Base-by-base conservation (phyloP, 1,284 basidiomycete species). In the Ceratobasidium sp. region DNA sequence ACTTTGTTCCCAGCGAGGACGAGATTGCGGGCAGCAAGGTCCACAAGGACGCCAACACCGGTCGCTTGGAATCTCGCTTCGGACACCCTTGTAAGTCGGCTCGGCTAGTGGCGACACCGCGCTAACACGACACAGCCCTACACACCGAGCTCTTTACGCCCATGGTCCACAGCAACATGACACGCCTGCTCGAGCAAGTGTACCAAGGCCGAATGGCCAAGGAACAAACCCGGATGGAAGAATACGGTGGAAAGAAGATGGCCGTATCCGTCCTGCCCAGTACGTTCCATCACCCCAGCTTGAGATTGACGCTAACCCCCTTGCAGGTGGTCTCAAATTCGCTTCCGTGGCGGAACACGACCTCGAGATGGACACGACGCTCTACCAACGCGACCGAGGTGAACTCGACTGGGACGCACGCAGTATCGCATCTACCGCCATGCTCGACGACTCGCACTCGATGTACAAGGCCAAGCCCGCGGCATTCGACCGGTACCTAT, bases 151-250 rank as follows among this genome's bases (percentile, higher is more conserved):
- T 95, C 32, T 94, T 92, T 79, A 93, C 92, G 13, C 93, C 92
- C 0, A 92, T 93, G 91, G 79, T 94, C 43, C 93, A 94, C 75
- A 89, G 90, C 72, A 89, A 88, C 77, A 90, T 92, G 86, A 89
- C 92, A 83, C 86, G 85, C 6, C 79, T 94, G 27, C 81, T 94
- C 20, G 78, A 81, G 42, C 85, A 93, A 72, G 88, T 93, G 32
- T 93, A 92, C 77, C 80, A 82, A 52, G 92, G 92, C 72, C 88
- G 87, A 75, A 84, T 92, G 69, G 85, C 80, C 17, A 83, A 79
- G 45, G 84, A 87, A 50, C 82, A 87, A 72, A 82, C 89, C 22
- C 86, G 86, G 75, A 75, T 93, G 75, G 82, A 86, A 64, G 90
- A 92, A 75, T 89, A 89, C 75, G 89, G 88, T 38, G 90, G 90